phyloP scores from a whole-genome alignment of 208 protist species.

The Acanthamoeba rhysodes region DNA sequence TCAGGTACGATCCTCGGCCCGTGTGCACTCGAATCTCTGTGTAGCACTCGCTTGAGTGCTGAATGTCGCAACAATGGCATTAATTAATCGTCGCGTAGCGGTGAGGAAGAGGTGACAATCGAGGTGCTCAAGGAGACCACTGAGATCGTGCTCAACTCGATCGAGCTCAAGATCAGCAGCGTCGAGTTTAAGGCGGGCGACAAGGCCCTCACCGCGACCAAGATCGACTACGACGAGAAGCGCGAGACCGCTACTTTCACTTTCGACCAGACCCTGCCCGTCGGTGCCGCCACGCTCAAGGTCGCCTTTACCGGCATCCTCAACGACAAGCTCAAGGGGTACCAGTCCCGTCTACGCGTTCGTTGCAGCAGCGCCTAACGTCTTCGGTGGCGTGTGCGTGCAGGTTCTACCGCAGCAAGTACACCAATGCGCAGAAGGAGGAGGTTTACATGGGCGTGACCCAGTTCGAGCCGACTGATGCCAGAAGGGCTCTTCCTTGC shows the following conservation, averaged over 20 bases:
- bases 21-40: not conserved
- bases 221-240: slow-evolving; percentile 79
- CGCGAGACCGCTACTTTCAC: slow-evolving; percentile 77
- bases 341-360: not conserved
- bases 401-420: slow-evolving; percentile 96
- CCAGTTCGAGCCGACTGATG: slow-evolving; percentile 86
- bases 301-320: slow-evolving; percentile 94
- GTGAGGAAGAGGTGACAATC: slow-evolving; percentile 28
- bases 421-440: slow-evolving; percentile 90
- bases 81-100: not conserved
- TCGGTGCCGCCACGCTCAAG: slow-evolving; percentile 84
- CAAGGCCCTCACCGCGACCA: not conserved
- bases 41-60: not conserved
- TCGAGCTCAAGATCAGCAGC: slow-evolving; percentile 83
- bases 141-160: slow-evolving; percentile 79
- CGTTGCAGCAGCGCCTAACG: no score
- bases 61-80: not conserved
- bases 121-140: slow-evolving; percentile 77
- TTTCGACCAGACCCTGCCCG: slow-evolving; percentile 66
- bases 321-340: slow-evolving; percentile 94
- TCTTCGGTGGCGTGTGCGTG: no score
- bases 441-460: slow-evolving; percentile 82
- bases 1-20: not conserved
- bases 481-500: slow-evolving; percentile 87
- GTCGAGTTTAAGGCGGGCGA: slow-evolving; percentile 63